phyloP scores from a whole-genome alignment of 306 rosid genomes.

The Vigna radiata region DNA sequence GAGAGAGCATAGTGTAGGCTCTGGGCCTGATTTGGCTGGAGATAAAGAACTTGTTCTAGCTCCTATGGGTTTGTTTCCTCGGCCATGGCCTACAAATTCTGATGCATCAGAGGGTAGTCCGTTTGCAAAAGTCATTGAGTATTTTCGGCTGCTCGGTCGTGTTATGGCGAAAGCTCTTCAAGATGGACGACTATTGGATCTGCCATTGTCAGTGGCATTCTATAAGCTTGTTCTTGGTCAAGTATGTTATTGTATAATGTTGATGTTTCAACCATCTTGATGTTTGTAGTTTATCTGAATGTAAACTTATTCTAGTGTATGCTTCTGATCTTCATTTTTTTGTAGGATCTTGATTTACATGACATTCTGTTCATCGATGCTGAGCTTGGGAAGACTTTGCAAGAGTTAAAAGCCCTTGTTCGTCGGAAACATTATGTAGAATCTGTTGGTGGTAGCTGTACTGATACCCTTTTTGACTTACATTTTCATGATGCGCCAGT shows the following conservation, averaged over 20 bases:
- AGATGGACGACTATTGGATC: constrained; percentile 89
- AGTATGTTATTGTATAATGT: constrained; percentile 50
- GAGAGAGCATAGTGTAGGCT: constrained; percentile 47
- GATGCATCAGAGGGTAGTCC: constrained; percentile 73
- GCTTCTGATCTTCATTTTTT: constrained; percentile 3
- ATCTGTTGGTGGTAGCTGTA: constrained; percentile 48
- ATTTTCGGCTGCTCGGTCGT: constrained; percentile 84
- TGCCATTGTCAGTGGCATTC: constrained; percentile 81
- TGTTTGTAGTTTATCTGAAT: not conserved
- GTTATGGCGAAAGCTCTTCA: constrained; percentile 95
- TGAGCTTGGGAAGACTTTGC: constrained; percentile 86
- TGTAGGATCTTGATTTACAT: constrained; percentile 91
- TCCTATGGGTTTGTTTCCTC: constrained; percentile 89
- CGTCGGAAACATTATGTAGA: constrained; percentile 67
- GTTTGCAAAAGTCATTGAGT: constrained; percentile 70
- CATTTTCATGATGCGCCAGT: constrained; percentile 67
- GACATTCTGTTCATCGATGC: constrained; percentile 83
- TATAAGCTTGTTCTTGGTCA: constrained; percentile 83
- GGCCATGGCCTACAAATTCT: constrained; percentile 77
- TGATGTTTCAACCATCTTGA: constrained; percentile 11
- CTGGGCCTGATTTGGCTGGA: constrained; percentile 39
- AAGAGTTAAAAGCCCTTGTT: constrained; percentile 75
- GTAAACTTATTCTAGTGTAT: constrained; percentile 25
- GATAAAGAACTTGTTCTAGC: constrained; percentile 66
- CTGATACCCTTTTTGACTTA: constrained; percentile 52